Conservation (phyloP, 345 rosid species). For the Eucalyptus paniculata region DNA sequence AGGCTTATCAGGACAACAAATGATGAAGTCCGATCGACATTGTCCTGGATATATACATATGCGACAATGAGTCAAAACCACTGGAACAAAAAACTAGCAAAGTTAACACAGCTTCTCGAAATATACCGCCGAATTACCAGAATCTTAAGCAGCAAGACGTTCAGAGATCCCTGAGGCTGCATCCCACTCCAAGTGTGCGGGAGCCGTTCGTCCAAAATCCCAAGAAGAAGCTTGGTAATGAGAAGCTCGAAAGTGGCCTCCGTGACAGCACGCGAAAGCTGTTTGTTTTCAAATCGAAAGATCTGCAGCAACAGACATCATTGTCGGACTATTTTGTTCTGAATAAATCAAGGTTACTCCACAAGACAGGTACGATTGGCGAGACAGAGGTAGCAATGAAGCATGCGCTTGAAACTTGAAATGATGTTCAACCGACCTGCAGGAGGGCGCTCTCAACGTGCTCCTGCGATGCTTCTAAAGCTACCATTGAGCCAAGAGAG, state of each 20-base stretch:
- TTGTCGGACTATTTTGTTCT: background rate
- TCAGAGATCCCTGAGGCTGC: constrained; percentile 86
- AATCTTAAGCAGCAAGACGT: constrained; percentile 94
- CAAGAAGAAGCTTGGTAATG: constrained; percentile 86
- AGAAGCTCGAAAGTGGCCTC: constrained; percentile 89
- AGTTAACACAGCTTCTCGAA: background rate
- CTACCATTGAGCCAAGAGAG: constrained; percentile 80
- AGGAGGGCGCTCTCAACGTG: constrained; percentile 96
- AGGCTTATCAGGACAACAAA: constrained; percentile 89
- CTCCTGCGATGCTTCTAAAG: constrained; percentile 88
- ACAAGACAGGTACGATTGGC: background rate
- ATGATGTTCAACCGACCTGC: constrained; percentile 50
- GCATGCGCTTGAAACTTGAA: background rate
- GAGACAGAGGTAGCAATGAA: background rate
- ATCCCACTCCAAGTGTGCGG: constrained; percentile 95
- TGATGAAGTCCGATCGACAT: constrained; percentile 89
- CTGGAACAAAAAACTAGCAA: background rate
- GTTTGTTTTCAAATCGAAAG: constrained; percentile 61
- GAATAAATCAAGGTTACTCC: background rate
- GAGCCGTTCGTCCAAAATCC: constrained; percentile 94
- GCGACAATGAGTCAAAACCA: background rate
- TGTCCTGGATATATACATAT: constrained; percentile 44
- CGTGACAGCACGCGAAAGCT: constrained; percentile 78
- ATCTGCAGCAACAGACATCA: constrained; percentile 35
- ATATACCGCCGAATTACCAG: constrained; percentile 36